Evolutionary conservation across 371 early-diverging fungal genomes (phyloP).

Genomic region (Apophysomyces sp.): DNA sequence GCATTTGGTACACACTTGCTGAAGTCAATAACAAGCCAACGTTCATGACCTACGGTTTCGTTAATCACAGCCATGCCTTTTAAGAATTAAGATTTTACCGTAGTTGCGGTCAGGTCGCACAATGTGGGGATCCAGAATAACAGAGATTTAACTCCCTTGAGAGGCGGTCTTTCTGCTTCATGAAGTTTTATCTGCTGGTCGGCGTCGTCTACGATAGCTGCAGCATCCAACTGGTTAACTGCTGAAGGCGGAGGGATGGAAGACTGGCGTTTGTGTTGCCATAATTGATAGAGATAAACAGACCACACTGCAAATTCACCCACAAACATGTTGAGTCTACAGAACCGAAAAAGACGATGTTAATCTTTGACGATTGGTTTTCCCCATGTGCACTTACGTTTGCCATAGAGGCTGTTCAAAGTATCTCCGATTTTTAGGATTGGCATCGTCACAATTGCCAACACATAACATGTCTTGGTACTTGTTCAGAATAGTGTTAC

Average conservation of each 20-base stretch:
- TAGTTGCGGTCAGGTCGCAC: conserved; percentile 92
- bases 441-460: conserved; percentile 79
- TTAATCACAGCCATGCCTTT: too few relatives aligned
- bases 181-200: conserved; percentile 18
- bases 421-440: conserved; percentile 64
- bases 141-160: conserved; percentile 61
- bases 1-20: conserved; percentile 96
- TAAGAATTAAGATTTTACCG: too few relatives aligned
- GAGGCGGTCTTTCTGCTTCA: conserved; percentile 18
- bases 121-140: conserved; percentile 89
- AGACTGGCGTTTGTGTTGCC: conserved; percentile 11
- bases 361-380: neutral
- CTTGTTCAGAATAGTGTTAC: conserved; percentile 84
- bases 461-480: conserved; percentile 90
- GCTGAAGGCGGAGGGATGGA: conserved; percentile 33
- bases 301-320: conserved; percentile 74
- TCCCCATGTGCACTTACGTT: conserved; percentile 53
- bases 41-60: conserved; percentile 76
- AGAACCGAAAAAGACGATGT: neutral
- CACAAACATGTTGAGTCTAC: conserved; percentile 87
- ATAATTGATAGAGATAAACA: conserved; percentile 39
- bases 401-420: conserved; percentile 98
- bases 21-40: conserved; percentile 90
- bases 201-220: conserved; percentile 31
- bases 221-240: conserved; percentile 42